A percentile compares a stretch with the other conserved stretches of the same genome.
Conservation (phyloP, 116 monocot species). For the Zostera marina region DNA sequence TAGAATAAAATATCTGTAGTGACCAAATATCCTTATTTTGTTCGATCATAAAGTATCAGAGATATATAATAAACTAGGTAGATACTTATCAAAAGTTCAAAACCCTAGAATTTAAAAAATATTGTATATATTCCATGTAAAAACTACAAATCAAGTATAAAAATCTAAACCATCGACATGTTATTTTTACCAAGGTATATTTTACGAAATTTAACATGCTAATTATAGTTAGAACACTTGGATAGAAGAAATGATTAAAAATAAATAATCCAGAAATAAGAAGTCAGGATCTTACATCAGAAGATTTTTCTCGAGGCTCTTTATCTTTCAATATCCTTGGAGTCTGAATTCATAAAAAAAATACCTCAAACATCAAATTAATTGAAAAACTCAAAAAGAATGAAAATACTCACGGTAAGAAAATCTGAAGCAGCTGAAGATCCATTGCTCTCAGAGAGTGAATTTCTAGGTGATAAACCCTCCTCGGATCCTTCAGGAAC, state of each 20-base stretch:
- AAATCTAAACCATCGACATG: not conserved
- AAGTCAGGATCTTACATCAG: constrained; percentile 33
- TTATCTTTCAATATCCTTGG: constrained; percentile 13
- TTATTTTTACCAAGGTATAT: not conserved
- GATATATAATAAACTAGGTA: too few relatives aligned
- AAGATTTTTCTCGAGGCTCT: constrained; percentile 40
- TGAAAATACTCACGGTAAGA: constrained; percentile 16
- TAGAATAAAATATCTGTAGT: too few relatives aligned
- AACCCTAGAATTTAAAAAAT: not conserved
- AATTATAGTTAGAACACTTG: not conserved
- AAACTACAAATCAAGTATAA: not conserved
- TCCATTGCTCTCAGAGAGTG: constrained; percentile 37
- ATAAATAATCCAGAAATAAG: not conserved
- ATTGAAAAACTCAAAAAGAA: not conserved
- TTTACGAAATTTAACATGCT: not conserved
- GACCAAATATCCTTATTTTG: too few relatives aligned
- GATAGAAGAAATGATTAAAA: not conserved
- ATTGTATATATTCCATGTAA: not conserved
- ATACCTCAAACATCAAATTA: not conserved
- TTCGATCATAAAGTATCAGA: too few relatives aligned
- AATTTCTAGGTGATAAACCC: constrained; percentile 59
- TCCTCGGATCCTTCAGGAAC: constrained; percentile 77
- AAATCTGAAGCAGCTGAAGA: constrained; percentile 19
- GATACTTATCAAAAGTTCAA: not conserved
- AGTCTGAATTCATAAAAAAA: constrained; percentile 12